Base-by-base conservation (phyloP, 2,329 filamentous ascomycete species). In the Cercospora sojina region DNA sequence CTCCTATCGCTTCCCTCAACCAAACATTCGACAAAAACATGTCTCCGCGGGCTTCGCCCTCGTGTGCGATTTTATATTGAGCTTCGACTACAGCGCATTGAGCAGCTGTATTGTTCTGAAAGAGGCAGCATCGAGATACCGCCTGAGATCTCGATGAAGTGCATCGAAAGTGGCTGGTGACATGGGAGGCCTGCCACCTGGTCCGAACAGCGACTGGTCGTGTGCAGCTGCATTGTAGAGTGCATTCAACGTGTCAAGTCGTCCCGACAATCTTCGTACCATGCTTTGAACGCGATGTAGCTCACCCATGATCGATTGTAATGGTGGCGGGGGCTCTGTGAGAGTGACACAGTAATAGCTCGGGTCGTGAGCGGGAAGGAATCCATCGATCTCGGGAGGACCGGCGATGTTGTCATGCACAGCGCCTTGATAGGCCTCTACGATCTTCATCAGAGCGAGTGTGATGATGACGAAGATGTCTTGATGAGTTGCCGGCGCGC, bases 331-430 rank as follows among this genome's bases (percentile, higher is more conserved):
- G 3, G 35, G 35, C 35, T 41, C 35, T 3, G 35, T 41, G 7
- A 41, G 16, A 41, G 35, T 41, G 35, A 41, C 35, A 41, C 35
- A 41, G 7, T 41, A 41, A 41, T 41, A 41, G 35, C 35, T 41
- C 9, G 35, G 35, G 35, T 41, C 35, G 16, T 41, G 35, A n/a
- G 16, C 35, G n/a, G 35, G 35, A 7, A 41, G 35, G 7, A 41
- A 41, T 1, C 35, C 35, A 41, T 41, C 35, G 35, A 41, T 41
- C 16, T 41, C 35, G 8, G 35, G 5, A 41, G 35, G 35, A 32
- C 4, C 31, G n/a, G 35, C 35, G 16, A 41, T 41, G 16, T 41
- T 41, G 16, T 41, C 35, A 41, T 82, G 81, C 0, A 76, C 35
- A 8, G 35, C 35, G 6, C 35, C 16, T 7, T 41, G 35, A n/a